Conservation (phyloP, 257 asterid genomes). For the Petunia axillaris region DNA sequence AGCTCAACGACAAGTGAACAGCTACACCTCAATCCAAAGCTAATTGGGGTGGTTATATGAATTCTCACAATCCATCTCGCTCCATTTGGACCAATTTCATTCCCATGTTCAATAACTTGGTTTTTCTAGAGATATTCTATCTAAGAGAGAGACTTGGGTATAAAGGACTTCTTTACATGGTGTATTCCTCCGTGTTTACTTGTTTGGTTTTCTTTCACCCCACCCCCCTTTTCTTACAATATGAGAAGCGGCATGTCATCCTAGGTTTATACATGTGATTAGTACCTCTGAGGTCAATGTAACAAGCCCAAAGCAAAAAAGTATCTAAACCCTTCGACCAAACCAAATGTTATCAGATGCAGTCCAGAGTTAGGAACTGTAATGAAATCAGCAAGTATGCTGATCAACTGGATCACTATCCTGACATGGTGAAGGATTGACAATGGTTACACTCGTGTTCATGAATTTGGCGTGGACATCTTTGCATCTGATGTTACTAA, state of each 20-base stretch:
- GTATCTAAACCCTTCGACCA: background rate
- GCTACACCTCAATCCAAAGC: background rate
- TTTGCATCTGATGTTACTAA: background rate
- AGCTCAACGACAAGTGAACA: background rate
- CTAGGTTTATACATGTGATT: conserved; percentile 11
- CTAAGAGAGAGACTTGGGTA: background rate
- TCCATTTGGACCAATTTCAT: background rate
- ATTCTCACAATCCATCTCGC: background rate
- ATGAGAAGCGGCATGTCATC: background rate
- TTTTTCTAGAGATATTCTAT: conserved; percentile 19
- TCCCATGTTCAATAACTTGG: conserved; percentile 6
- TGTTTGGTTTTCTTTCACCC: background rate
- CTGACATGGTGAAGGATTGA: conserved; percentile 5
- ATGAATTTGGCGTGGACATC: conserved; percentile 13
- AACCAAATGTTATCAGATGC: background rate
- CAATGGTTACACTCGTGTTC: background rate
- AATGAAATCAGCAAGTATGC: background rate
- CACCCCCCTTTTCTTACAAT: background rate
- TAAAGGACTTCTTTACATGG: background rate
- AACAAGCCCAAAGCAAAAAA: background rate
- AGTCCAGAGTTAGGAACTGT: background rate
- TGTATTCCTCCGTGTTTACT: background rate
- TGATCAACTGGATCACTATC: background rate
- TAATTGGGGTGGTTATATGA: background rate
- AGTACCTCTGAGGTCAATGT: conserved; percentile 1